Evolutionary conservation across 345 rosid genomes (phyloP), one percentile per base, ranked within the genome.

Genomic region (Gossypium stocksii): DNA sequence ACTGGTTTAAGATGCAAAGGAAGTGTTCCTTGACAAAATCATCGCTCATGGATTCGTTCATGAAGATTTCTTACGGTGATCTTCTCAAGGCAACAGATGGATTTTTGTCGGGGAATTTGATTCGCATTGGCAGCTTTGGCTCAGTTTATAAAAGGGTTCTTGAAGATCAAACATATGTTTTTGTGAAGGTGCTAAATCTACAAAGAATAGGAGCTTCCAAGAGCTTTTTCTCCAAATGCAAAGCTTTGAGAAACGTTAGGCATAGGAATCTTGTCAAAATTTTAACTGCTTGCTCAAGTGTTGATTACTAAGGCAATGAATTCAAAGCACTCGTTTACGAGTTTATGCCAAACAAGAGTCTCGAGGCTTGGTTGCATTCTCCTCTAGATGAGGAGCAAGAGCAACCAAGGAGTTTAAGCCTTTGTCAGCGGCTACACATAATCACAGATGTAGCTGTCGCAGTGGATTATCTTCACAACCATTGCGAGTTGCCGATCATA

Each of bases 241-340:
- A 72, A 29, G 73, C 76, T 23, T 29, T 79, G 34, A 75, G 62
- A 38, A 71, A 54, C 62, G 75, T 61, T 45, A 49, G 66, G 45
- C 78, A 59, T 7, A 45, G 70, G n/a, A 66, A 81, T 66, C 79
- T 77, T 64, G 58, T 71, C 63, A 74, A 60, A 56, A 20, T 70
- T 8, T 6, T 72, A 2, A 74, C 60, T 16, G n/a, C 58, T 23
- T 70, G 76, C 41, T 74, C 71, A 8, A 51, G 54, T 17, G 22
- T 74, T 49, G 81, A 66, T 71, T 71, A 70, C 56, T 71, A 49
- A 54, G 76, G 71, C 12, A 77, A 74, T 41, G 80, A 70, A 48
- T 80, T 74, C 25, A 71, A 62, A 45, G 78, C 75, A 45, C 49
- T 74, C 22, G 43, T 74, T 23, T 71, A 70, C 16, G 68, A 80